Conservation (phyloP, 2,329 filamentous ascomycete species). For the Aureobasidium uvarum region DNA sequence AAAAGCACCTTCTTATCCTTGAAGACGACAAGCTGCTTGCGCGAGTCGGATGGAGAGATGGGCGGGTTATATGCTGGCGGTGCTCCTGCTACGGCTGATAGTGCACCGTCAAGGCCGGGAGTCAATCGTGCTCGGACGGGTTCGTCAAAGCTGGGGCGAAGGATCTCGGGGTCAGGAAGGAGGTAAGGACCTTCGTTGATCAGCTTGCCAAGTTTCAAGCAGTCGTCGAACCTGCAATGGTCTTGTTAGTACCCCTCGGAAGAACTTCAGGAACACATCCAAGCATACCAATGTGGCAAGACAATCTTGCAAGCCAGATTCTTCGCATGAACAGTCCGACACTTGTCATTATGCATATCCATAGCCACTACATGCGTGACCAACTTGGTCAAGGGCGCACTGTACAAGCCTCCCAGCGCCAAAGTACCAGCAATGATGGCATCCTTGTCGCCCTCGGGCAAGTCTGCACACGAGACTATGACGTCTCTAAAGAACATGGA, state of each 20-base stretch:
- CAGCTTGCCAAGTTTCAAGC: slow-evolving; percentile 84
- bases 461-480: slow-evolving; percentile 75
- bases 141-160: slow-evolving; percentile 45
- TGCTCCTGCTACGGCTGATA: slow-evolving; percentile 50
- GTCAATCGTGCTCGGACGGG: slow-evolving; percentile 33
- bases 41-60: slow-evolving; percentile 43
- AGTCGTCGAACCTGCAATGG: slow-evolving; percentile 74
- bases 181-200: slow-evolving; percentile 86
- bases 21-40: slow-evolving; percentile 68
- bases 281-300: slow-evolving; percentile 73
- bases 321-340: slow-evolving; percentile 43
- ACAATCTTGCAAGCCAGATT: slow-evolving; percentile 70
- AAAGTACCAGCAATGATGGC: slow-evolving; percentile 86
- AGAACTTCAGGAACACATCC: too few species aligned
- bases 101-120: slow-evolving; percentile 64
- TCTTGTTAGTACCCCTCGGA: background rate
- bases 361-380: slow-evolving; percentile 90
- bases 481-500: slow-evolving; percentile 86
- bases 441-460: slow-evolving; percentile 84
- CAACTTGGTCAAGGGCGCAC: slow-evolving; percentile 65
- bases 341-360: slow-evolving; percentile 70
- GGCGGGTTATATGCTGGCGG: slow-evolving; percentile 42
- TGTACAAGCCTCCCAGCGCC: slow-evolving; percentile 83
- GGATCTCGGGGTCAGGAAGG: slow-evolving; percentile 80
- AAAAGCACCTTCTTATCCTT: slow-evolving; percentile 74